Evolutionary conservation across 768 basidiomycete genomes (phyloP), one percentile per base, ranked within the genome.

Genomic region (Strobilomyces echinocephalus): DNA sequence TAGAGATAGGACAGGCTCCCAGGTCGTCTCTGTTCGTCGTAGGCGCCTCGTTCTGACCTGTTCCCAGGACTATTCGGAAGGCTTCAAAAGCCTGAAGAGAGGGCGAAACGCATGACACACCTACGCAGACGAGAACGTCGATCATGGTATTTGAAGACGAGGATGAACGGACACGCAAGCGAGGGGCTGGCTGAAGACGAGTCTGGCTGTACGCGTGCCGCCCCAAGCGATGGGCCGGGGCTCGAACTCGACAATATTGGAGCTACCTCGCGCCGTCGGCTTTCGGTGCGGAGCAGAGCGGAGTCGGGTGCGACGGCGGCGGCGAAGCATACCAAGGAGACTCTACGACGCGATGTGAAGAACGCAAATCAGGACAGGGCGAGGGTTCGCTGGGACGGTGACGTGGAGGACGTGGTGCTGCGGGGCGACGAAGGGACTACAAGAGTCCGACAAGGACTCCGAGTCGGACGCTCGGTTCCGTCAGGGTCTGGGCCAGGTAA

Each of bases 101-200:
- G 26, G 18, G 14, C 4, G n/a, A 41, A 47, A 39, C 34, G 26
- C 18, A 33, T 45, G 56, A 45, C 35, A 24, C 21, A 60, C 59
- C 74, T 74, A 68, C 73, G 21, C 44, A 21, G 72, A 77, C 69
- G 54, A 60, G 52, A 45, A 14, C 24, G 38, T 36, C 30, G 15
- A 21, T 18, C 18, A 31, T 18, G n/a, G 40, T n/a, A 45, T 40
- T 15, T 38, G 43, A 34, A 42, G 49, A 18, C 9, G 26, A 30
- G 15, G 24, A 38, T 49, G 7, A 8, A 18, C 38, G 4, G 46
- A 47, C 16, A 75, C 79, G 50, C 66, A 74, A 76, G 74, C 76
- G 85, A 31, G 83, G 82, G 18, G 39, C 55, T 46, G 15, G 4
- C 5, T 7, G 21, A 45, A 33, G 36, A 31, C 36, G 21, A 28